These are phyloP conservation scores for Auricularia heimuer DNA, from an alignment of 768 basidiomycete genomes.

Conservation along the genomic window DNA sequence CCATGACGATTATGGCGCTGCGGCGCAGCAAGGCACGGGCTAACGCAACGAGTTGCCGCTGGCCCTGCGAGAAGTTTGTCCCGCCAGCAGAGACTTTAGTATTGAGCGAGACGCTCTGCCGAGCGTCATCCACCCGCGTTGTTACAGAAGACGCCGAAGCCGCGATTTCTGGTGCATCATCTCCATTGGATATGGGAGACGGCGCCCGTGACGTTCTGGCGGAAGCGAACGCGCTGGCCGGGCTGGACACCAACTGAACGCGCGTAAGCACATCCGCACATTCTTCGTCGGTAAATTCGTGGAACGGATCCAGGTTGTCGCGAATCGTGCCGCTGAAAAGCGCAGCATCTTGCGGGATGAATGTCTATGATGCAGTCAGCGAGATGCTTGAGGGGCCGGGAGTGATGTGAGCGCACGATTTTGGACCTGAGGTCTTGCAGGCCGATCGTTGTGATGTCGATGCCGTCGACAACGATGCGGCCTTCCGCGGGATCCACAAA, in stretches of 20 bases:
- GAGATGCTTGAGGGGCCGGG: too few relatives aligned
- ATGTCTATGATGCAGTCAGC: conserved; percentile 13
- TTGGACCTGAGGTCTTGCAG: conserved; percentile 22
- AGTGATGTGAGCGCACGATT: background rate
- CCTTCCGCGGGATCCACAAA: conserved; percentile 29
- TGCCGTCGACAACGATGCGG: conserved; percentile 29
- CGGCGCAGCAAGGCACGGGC: conserved; percentile 67
- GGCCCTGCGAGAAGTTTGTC: conserved; percentile 86
- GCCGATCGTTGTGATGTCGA: conserved; percentile 32
- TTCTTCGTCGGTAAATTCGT: conserved; percentile 71
- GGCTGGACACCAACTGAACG: conserved; percentile 56
- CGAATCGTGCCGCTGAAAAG: conserved; percentile 12
- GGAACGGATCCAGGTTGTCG: conserved; percentile 25
- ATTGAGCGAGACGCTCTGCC: conserved; percentile 52
- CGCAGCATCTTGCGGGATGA: conserved; percentile 28
- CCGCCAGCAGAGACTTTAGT: conserved; percentile 80
- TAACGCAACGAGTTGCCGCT: conserved; percentile 81
- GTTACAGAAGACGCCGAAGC: conserved; percentile 30
- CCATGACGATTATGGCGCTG: conserved; percentile 66
- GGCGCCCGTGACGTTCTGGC: conserved; percentile 26
- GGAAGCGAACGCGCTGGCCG: conserved; percentile 35
- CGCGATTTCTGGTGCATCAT: conserved; percentile 22
- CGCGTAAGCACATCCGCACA: conserved; percentile 73
- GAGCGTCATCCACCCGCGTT: conserved; percentile 33
- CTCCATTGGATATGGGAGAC: conserved; percentile 36